Base-by-base conservation (phyloP, 2,329 filamentous ascomycete species). In the Chaetomiaceae sp. region DNA sequence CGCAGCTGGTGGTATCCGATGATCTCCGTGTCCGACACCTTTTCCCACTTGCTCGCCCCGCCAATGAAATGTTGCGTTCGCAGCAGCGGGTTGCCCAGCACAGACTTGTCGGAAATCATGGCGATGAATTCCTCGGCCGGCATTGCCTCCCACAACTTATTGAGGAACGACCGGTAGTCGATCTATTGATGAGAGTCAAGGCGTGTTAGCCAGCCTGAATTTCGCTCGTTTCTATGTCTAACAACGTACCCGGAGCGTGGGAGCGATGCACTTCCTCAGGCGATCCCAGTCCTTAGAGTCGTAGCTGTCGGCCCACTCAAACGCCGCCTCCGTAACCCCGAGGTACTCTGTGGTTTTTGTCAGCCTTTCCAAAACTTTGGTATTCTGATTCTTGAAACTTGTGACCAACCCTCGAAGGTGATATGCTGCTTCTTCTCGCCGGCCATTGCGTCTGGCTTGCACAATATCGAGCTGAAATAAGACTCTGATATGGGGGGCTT, bases 131-230 rank as follows among this genome's bases (percentile, higher is more conserved):
- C 79, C 3, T 78, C 74, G 1, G 80, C 78, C 1, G 78, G 72
- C 80, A 85, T 84, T 45, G 75, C 73, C 44, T 80, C 76, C 81
- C 81, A 85, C 51, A 79, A 66, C 64, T 78, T 78, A 66, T 81
- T 74, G 48, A 81, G 75, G 67, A 85, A 80, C 36, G 77, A 75
- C 46, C 79, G 80, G 77, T 90, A 90, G 74, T 90, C 87, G 62
- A 90, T 78, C 76, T 85, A 11, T 10, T n/a, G 33, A 8, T 38
- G 16, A n/a, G 13, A 37, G 2, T 14, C 2, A 37, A 8, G n/a
- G 34, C 11, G 8, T 23, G 43, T 47, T 40, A 47, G 44, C 7
- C 18, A 16, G 46, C 57, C 48, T 56, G 51, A 21, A 14, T n/a
- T 14, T 8, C 9, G 5, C 29, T 14, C n/a, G 8, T 7, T 29